Base-by-base conservation (phyloP, 225 moss, liverwort and hornwort genomes). In the Sphagnum contortum region DNA sequence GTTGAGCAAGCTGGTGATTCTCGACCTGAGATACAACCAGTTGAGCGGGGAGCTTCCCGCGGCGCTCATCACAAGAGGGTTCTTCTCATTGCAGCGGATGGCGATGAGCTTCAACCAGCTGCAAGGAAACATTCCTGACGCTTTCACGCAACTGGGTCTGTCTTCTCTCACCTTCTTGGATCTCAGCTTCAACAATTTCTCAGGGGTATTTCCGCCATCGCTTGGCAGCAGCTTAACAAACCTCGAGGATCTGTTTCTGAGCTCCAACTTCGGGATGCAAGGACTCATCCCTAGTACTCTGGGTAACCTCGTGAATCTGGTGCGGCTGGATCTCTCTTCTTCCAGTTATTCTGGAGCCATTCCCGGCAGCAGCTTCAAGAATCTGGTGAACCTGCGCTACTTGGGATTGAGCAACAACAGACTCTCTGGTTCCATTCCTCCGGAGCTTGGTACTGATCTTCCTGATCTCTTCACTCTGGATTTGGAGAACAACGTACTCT, bases 31-130 rank as follows among this genome's bases (percentile, higher is more conserved):
- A 49, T 64, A 64, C 47, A 64, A 64, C 63, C 63, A 64, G 63
- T 48, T 64, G 12, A 29, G 12, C 45, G 63, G 63, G 3, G 63
- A 64, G 49, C 50, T 64, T 29, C 63, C 63, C 8, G 12, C 48
- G 9, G 12, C 63, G 12, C 4, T 64, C 6, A 52, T 12, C 49
- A 5, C 13, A 48, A 29, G 29, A 29, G n/a, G 47, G 4, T 11
- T 11, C 8, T 9, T 48, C 12, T 3, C 50, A 6, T 48, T 83
- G 2, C 76, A 76, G 13, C 73, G 83, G 0, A 46, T 83, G 4
- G 79, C 76, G 2, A 10, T 83, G 3, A 76, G 83, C 9, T 69
- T 76, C 67, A 83, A 83, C 64, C 47, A 12, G 5, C 10, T 64
- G 5, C 48, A 49, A 49, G 63, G 50, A 5, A 50, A 12, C 29